These are phyloP conservation scores for Effrenium voratum DNA, from an alignment of 73 alveolate genomes.

Conservation along the genomic window DNA sequence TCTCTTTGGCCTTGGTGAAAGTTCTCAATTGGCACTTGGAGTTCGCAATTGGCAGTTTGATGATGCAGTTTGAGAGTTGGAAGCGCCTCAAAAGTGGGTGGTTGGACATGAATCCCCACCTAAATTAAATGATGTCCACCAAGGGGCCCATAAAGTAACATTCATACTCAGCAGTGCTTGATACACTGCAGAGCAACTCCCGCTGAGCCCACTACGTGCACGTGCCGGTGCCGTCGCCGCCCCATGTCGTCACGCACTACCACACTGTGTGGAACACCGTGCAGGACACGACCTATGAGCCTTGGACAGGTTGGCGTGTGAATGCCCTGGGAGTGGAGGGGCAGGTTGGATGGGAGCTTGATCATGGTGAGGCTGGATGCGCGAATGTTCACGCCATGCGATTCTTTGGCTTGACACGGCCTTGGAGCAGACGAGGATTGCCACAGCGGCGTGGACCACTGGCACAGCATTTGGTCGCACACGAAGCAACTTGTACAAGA, in stretches of 20 bases:
- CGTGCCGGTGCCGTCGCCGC: constrained; percentile 76
- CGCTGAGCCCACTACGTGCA: constrained; percentile 57
- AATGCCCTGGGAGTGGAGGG: too few species aligned
- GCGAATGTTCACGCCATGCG: not conserved
- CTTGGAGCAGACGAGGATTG: not conserved
- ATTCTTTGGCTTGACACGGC: not conserved
- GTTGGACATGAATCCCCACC: not conserved
- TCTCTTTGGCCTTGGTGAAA: not conserved
- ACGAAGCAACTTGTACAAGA: not conserved
- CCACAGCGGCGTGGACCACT: not conserved
- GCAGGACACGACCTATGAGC: constrained; percentile 18
- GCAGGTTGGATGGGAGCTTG: not conserved
- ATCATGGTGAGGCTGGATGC: not conserved
- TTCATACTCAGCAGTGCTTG: too few species aligned
- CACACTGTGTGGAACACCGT: constrained; percentile 12
- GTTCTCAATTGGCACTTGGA: too few species aligned
- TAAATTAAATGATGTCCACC: too few species aligned
- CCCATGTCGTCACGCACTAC: constrained; percentile 37
- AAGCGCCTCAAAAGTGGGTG: too few species aligned
- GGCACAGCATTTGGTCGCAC: constrained; percentile 29
- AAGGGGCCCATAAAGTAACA: not conserved
- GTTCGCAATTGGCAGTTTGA: too few species aligned
- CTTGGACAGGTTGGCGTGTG: too few species aligned
- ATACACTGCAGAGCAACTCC: too few species aligned
- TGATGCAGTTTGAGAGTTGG: too few species aligned